Evolutionary conservation across 208 protist species (phyloP).

Genomic region (Trichomonas tenax): DNA sequence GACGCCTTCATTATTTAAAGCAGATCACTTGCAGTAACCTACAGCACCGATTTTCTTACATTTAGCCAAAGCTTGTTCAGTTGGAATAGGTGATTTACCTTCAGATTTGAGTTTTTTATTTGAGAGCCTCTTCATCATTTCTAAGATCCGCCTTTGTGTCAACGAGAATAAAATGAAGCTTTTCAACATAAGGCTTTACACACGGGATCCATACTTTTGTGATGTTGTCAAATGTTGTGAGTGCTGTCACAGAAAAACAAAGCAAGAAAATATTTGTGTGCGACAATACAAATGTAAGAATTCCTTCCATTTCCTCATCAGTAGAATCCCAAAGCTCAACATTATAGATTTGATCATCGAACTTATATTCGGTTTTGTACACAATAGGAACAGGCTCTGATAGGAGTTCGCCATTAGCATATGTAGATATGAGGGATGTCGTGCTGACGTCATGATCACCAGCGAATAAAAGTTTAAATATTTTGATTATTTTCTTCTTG

Average conservation of each 20-base stretch:
- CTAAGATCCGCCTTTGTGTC: background rate
- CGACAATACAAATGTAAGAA: slow-evolving; percentile 29
- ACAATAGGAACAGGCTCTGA: background rate
- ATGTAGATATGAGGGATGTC: no score
- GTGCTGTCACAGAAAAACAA: slow-evolving; percentile 50
- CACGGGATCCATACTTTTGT: slow-evolving; percentile 10
- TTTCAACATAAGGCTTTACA: background rate
- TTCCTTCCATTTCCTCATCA: slow-evolving; percentile 4
- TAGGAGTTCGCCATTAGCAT: background rate
- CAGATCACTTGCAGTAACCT: slow-evolving; percentile 37
- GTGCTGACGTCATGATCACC: no score
- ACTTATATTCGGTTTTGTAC: background rate
- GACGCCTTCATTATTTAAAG: slow-evolving; percentile 30
- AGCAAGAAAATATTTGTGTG: slow-evolving; percentile 59
- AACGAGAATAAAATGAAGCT: background rate
- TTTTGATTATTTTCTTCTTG: no score
- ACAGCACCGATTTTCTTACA: slow-evolving; percentile 24
- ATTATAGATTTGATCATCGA: background rate
- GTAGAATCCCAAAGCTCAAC: slow-evolving; percentile 24
- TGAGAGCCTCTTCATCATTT: background rate
- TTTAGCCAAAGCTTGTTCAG: slow-evolving; percentile 1
- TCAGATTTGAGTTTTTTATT: no score
- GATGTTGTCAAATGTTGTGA: slow-evolving; percentile 55
- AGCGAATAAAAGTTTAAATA: no score
- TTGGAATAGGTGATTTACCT: background rate